Base-by-base conservation (phyloP, 805 yeast species). In the Saturnispora sekii region DNA sequence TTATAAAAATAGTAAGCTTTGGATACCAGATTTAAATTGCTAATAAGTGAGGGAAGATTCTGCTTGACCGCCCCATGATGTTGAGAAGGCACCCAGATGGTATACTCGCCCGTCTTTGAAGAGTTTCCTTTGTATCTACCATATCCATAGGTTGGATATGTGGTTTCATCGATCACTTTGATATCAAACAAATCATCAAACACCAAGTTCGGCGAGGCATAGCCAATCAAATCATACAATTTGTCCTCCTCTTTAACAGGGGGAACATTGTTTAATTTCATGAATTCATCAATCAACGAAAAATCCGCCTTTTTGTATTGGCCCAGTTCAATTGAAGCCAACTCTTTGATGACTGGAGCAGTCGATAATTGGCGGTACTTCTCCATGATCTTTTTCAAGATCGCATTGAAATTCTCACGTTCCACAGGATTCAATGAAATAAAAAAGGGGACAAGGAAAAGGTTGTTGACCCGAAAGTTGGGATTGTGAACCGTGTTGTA, bases 391-490 rank as follows among this genome's bases (percentile, higher is more conserved):
- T 81, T 83, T 17, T 59, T 57, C 51, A 82, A 64, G 7, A 88
- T 77, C 1, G 60, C 54, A 5, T 81, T 82, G 55, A 74, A 78
- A 18, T 85, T 78, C 3, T 55, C 53, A 5, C 70, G 60, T 33
- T 84, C 90, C 1, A 67, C 68, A 32, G 67, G 65, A 2, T 70
- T 57, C 43, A 87, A 55, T 0, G 78, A 70, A 28, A 88, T 67
- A 52, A 88, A 79, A 53, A 86, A 77, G 2, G 97, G 97, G 1
- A 80, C 59, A 2, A 88, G 94, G 63, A 87, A 84, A 1, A 79
- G 62, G 36, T 69, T 69, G 1, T 72, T 67, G 9, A 29, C 31
- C 42, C 64, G 62, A 18, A 51, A 46, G 37, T 54, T 52, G 43
- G 65, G 64, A 53, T 68, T 55, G 35, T 60, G 48, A 32, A 58